These are phyloP conservation scores for Trichoderma oligosporum DNA, from an alignment of 2,329 filamentous ascomycete genomes.

Conservation along the genomic window DNA sequence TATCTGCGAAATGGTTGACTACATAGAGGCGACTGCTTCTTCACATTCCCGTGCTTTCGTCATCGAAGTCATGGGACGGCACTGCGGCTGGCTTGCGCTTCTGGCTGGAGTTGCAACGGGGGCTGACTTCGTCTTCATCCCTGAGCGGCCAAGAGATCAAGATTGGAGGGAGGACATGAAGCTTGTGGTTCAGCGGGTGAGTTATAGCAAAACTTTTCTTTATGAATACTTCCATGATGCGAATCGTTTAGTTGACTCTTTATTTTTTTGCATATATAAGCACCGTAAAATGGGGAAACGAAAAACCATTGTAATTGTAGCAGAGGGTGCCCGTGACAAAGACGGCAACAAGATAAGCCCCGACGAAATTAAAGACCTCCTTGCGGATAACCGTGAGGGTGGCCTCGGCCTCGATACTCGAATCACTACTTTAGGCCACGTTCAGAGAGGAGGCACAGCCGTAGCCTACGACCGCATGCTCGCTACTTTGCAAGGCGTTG, in stretches of 20 bases:
- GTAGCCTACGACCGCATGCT: constrained; percentile 94
- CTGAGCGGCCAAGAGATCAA: constrained; percentile 81
- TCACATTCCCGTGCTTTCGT: constrained; percentile 97
- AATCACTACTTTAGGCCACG: constrained; percentile 92
- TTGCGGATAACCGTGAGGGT: constrained; percentile 63
- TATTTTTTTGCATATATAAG: constrained; percentile 43
- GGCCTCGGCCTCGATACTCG: constrained; percentile 83
- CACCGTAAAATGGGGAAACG: constrained; percentile 87
- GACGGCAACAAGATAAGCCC: constrained; percentile 80
- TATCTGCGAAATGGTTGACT: constrained; percentile 94
- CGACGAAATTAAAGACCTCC: constrained; percentile 76
- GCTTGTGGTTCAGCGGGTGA: constrained; percentile 66
- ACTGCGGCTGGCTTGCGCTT: constrained; percentile 95
- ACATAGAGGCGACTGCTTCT: constrained; percentile 89
- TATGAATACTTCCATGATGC: background rate
- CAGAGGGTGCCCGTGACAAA: constrained; percentile 86
- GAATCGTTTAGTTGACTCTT: background rate
- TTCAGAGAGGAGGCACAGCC: constrained; percentile 90
- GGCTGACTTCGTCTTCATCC: constrained; percentile 95
- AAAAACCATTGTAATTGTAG: constrained; percentile 97
- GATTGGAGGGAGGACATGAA: constrained; percentile 92
- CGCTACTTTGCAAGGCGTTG: constrained; percentile 86
- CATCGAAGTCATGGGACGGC: constrained; percentile 96
- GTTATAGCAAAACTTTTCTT: constrained; percentile 21
- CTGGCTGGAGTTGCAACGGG: constrained; percentile 95